Base-by-base conservation (phyloP, 2,329 filamentous ascomycete species). In the Hypoxylon sp. region DNA sequence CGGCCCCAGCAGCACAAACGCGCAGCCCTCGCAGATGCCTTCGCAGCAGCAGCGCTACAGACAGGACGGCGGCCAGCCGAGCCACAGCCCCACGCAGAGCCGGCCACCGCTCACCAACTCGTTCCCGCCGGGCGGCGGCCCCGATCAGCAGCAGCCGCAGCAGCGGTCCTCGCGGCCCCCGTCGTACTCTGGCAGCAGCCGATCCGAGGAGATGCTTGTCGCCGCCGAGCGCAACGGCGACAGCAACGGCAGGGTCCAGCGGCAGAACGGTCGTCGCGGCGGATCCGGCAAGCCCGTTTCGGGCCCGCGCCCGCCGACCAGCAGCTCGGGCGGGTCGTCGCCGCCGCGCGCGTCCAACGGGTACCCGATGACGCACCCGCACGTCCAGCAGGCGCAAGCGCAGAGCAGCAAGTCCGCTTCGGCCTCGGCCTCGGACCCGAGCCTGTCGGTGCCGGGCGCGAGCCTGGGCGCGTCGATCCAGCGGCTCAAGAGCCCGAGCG, bases 401-500 rank as follows among this genome's bases (percentile, higher is more conserved):
- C 64, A 62, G 41, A 26, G 32, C 26, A 39, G 55, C 17, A 47
- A 63, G 26, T 28, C 26, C 37, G 32, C 32, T 13, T 53, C 64
- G 2, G 52, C 49, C 6, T 60, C 57, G 20, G 17, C 59, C 11
- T 64, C 64, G 15, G 58, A 52, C 53, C 56, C 46, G 28, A 63
- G 15, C 53, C 30, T 63, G 19, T 17, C 57, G 1, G 34, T 56
- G 7, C 61, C 58, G n/a, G n/a, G n/a, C n/a, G n/a, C n/a, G n/a
- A n/a, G n/a, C n/a, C n/a, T n/a, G 34, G 56, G 55, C 39, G 69
- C 64, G 2, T 62, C 65, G 39, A 79, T 82, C 71, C 74, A 74
- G 65, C 79, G 80, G n/a, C 74, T 82, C 59, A 77, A 80, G 65
- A 81, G 78, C 62, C 80, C 80, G 17, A 79, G 76, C 70, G 77